Evolutionary conservation across 176 grass and related monocot genomes (phyloP).

Genomic region (Tillandsia leiboldiana): DNA sequence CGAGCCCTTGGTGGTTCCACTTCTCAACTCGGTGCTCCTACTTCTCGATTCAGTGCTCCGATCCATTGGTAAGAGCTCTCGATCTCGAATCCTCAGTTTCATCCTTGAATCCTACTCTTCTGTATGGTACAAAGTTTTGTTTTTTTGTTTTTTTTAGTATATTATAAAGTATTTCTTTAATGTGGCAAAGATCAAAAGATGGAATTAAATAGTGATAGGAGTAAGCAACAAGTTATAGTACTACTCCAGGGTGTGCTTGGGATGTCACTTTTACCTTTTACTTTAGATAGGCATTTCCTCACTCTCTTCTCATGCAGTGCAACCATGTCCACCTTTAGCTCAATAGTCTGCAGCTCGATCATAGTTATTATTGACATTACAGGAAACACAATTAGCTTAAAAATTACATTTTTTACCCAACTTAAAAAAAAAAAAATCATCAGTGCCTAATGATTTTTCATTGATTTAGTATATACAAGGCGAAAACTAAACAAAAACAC

Average conservation of each 20-base stretch:
- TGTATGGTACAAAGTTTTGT: neutral
- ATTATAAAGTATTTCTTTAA: neutral
- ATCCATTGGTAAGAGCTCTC: too few relatives aligned
- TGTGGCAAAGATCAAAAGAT: neutral
- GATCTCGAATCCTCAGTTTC: too few relatives aligned
- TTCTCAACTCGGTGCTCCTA: too few relatives aligned
- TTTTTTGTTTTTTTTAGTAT: neutral
- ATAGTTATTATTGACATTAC: constrained; percentile 22
- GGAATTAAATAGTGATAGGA: neutral
- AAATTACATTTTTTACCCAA: neutral
- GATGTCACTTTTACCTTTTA: constrained; percentile 64
- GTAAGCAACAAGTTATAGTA: neutral
- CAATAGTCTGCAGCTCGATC: constrained; percentile 47
- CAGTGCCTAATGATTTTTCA: too few relatives aligned
- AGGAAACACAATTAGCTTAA: constrained; percentile 17
- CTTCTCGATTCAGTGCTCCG: too few relatives aligned
- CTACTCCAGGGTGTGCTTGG: neutral
- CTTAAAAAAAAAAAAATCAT: neutral
- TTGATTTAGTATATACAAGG: too few relatives aligned
- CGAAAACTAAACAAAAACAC: too few relatives aligned
- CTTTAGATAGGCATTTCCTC: constrained; percentile 97
- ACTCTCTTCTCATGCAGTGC: constrained; percentile 92
- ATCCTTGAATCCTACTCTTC: too few relatives aligned
- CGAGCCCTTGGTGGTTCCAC: too few relatives aligned
- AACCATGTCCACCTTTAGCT: constrained; percentile 99